Percentiles rank a stretch among this genome's conserved stretches.
Conservation (phyloP, 768 basidiomycete genomes). For the Mycena floridula region DNA sequence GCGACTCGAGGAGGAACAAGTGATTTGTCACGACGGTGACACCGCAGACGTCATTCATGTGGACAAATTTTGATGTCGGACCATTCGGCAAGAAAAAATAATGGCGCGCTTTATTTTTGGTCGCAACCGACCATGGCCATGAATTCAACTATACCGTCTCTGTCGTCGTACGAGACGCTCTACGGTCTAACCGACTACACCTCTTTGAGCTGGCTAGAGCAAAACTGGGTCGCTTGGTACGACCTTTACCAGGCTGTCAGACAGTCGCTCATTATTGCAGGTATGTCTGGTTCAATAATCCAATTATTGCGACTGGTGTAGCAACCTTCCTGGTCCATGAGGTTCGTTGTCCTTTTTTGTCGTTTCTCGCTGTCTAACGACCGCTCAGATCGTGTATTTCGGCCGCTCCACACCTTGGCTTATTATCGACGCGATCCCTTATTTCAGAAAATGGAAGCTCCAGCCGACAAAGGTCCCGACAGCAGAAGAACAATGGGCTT, state of each 20-base stretch:
- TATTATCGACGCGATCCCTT: constrained; percentile 90
- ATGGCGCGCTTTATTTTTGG: neutral
- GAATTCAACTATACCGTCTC: constrained; percentile 27
- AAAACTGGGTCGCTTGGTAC: constrained; percentile 80
- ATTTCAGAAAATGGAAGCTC: constrained; percentile 91
- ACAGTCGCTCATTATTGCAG: no score
- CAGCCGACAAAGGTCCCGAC: constrained; percentile 85
- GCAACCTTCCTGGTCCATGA: constrained; percentile 93
- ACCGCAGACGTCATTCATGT: no score
- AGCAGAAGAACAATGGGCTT: constrained; percentile 84
- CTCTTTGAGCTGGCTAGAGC: constrained; percentile 67
- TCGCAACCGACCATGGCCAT: constrained; percentile 34
- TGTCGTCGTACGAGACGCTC: constrained; percentile 36
- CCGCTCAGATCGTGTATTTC: constrained; percentile 85
- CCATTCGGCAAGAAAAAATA: no score
- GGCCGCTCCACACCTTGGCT: constrained; percentile 94
- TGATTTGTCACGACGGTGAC: no score
- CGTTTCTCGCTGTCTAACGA: no score
- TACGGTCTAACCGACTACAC: constrained; percentile 56
- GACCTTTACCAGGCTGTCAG: no score
- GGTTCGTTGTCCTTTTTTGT: constrained; percentile 33
- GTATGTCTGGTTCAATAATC: constrained; percentile 86
- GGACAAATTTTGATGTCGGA: no score
- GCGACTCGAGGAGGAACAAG: no score
- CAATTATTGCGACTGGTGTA: constrained; percentile 87